phyloP scores from a whole-genome alignment of 345 rosid genomes.

The Arabidopsis suecica region DNA sequence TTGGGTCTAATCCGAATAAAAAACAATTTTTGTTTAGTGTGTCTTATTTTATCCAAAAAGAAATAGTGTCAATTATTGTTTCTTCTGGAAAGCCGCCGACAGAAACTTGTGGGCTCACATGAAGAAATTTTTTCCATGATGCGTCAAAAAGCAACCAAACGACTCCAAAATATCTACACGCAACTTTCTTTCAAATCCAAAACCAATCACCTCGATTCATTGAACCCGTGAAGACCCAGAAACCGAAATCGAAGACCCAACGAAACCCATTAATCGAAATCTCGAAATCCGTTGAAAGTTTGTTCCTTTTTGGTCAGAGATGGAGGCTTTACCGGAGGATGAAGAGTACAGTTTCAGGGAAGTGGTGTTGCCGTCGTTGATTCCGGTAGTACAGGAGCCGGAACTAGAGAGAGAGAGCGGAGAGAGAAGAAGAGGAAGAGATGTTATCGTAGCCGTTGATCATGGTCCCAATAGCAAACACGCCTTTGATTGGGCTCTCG shows the following conservation, averaged over 20 bases:
- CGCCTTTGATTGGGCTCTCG: conserved; percentile 53
- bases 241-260: conserved; percentile 15
- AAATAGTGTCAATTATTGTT: neutral
- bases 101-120: conserved; percentile 20
- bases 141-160: conserved; percentile 40
- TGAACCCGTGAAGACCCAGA: conserved; percentile 26
- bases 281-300: neutral
- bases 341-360: conserved; percentile 75
- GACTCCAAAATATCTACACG: conserved; percentile 20
- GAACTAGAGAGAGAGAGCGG: conserved; percentile 77
- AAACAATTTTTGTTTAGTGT: no score
- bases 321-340: conserved; percentile 65
- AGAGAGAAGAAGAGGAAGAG: conserved; percentile 60
- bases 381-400: conserved; percentile 58
- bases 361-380: conserved; percentile 63
- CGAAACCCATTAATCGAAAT: neutral
- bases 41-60: no score
- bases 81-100: conserved; percentile 39
- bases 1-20: no score
- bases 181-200: conserved; percentile 26
- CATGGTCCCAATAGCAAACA: conserved; percentile 49
- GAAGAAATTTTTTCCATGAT: neutral
- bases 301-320: neutral
- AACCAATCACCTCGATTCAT: conserved; percentile 16
- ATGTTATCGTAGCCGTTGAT: conserved; percentile 46